Evolutionary conservation across 2,329 filamentous ascomycete species (phyloP).

Genomic region (Kalaharituber pfeilii): DNA sequence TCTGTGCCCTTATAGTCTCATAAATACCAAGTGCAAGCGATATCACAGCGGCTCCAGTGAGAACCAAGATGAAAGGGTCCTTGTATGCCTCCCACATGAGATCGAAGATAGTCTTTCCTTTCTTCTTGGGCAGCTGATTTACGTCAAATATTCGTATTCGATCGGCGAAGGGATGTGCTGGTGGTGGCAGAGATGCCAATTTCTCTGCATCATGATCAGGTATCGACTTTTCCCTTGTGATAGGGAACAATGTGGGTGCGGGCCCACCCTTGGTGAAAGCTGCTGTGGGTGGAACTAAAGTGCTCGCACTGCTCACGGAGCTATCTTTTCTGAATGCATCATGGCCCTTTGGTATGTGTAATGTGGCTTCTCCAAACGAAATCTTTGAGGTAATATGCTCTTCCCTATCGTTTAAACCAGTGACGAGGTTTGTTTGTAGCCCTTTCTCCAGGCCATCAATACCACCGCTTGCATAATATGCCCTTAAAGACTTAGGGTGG

Average conservation of each 20-base stretch:
- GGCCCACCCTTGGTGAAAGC: neutral
- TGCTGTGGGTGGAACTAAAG: neutral
- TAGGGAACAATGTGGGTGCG: neutral
- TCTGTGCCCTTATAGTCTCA: conserved; percentile 37
- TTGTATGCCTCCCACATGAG: conserved; percentile 55
- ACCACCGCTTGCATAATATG: conserved; percentile 37
- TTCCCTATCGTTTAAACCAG: conserved; percentile 38
- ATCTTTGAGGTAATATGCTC: conserved; percentile 31
- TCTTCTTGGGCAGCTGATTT: conserved; percentile 46
- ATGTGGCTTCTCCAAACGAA: conserved; percentile 35
- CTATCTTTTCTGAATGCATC: neutral
- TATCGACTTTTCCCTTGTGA: too few species aligned
- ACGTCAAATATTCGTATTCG: conserved; percentile 42
- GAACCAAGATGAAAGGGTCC: conserved; percentile 53
- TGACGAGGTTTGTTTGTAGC: conserved; percentile 33
- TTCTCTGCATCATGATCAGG: neutral
- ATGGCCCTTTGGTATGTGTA: neutral
- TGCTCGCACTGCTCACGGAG: neutral
- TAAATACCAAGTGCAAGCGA: conserved; percentile 55
- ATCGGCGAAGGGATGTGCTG: conserved; percentile 29
- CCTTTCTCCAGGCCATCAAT: conserved; percentile 36
- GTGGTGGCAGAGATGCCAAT: neutral
- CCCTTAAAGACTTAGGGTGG: conserved; percentile 34
- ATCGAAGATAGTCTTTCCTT: conserved; percentile 41
- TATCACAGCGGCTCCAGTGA: conserved; percentile 50